These are phyloP conservation scores for Cryptococcus sp. DNA, from an alignment of 1,284 basidiomycete genomes.

Conservation along the genomic window DNA sequence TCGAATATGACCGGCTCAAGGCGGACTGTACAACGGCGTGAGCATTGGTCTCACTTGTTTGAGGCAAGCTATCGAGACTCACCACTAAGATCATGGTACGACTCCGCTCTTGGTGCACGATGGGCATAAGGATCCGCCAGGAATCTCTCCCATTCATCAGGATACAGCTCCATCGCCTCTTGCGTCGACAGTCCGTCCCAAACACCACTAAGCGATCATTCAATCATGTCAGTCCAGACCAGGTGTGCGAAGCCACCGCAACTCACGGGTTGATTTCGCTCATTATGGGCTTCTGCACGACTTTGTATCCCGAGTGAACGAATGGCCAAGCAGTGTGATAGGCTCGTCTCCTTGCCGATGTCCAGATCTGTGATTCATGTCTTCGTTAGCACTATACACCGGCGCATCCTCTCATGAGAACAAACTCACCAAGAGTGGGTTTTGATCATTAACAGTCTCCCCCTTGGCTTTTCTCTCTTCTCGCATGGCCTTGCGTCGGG, in stretches of 20 bases:
- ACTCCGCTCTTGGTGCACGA: conserved; percentile 87
- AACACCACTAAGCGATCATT: conserved; percentile 60
- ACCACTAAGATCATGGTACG: conserved; percentile 85
- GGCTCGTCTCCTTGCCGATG: conserved; percentile 86
- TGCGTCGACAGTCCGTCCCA: conserved; percentile 93
- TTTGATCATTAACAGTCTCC: conserved; percentile 58
- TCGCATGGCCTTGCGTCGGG: conserved; percentile 61
- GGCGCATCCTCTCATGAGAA: background rate
- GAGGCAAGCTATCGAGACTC: conserved; percentile 32
- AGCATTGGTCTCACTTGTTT: background rate
- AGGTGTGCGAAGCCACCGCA: too few relatives aligned
- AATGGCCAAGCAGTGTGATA: conserved; percentile 97
- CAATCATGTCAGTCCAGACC: conserved; percentile 3
- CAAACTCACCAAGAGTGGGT: conserved; percentile 69
- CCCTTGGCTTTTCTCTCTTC: conserved; percentile 67
- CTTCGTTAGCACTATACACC: conserved; percentile 5
- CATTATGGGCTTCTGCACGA: conserved; percentile 94
- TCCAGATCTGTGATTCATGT: conserved; percentile 75
- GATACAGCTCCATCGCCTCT: conserved; percentile 85
- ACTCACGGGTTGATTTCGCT: conserved; percentile 88
- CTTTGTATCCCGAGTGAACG: conserved; percentile 68
- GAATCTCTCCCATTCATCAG: conserved; percentile 92
- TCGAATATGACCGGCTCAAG: conserved; percentile 82
- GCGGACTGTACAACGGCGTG: conserved; percentile 58
- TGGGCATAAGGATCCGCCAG: conserved; percentile 91